Base-by-base conservation (phyloP, 345 rosid genomes). In the Eucalyptus sp. region DNA sequence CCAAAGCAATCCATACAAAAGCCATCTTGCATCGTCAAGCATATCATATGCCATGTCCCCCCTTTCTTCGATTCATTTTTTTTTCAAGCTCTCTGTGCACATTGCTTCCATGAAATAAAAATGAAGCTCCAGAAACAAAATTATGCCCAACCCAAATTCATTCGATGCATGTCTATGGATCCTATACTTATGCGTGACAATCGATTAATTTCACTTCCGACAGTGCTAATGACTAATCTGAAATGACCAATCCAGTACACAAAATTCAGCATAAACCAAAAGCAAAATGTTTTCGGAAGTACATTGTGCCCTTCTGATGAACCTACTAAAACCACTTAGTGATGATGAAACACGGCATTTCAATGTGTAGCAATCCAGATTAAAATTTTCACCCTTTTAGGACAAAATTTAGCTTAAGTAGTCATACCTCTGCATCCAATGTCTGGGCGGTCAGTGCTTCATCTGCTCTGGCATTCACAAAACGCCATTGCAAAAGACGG, bases 401-500 rank as follows among this genome's bases (percentile, higher is more conserved):
- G 16, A 68, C n/a, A 76, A 76, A 43, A 58, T 50, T 37, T 54
- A 13, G 49, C 88, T 81, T 80, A 12, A 86, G 41, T 71, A 89
- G 84, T 22, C 93, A 89, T 92, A 98, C 99, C 99, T 98, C 98
- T 20, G 95, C 95, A 89, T 91, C 93, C 88, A 92, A 90, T 86
- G 90, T 94, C 90, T 95, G 99, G 50, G 91, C 90, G 51, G 94
- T 92, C 60, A 94, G 51, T 87, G 96, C 90, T 86, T 91, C 90
- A 90, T 94, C 96, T 84, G 95, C 95, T 90, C 97, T 93, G 86
- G 99, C 99, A 93, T 95, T 97, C 58, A 92, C 93, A 91, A 95
- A 95, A 81, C 97, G 95, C 98, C 97, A 97, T 22, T 98, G 99
- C 93, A 98, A 87, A 92, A 95, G 87, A 86, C 95, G 93, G 91